Evolutionary conservation across 805 yeast species (phyloP), one percentile per base, ranked within the genome.

Genomic region (Komagataella mondaviorum): DNA sequence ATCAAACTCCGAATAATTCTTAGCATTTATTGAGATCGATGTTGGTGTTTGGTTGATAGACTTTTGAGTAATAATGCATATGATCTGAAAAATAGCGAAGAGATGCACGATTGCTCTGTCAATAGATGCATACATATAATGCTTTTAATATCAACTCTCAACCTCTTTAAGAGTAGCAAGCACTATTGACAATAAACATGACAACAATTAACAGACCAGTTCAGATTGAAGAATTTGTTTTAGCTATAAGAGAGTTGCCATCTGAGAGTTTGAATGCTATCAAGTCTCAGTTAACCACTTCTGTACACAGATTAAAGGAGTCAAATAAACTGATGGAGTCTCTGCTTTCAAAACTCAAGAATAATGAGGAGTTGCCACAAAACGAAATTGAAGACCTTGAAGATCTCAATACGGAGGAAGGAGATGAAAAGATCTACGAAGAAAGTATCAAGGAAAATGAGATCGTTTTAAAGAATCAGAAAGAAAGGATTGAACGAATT

Each of bases 401-500:
- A 18, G 66, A 64, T 8, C 70, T 69, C 30, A 81, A 77, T 56
- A 59, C 63, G 8, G 63, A 65, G 16, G 67, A 65, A 4, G 69
- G 69, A 10, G 88, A 83, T 58, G 59, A 68, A n/a, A 61, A 65
- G 14, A 59, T 84, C 14, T 83, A 76, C 63, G 60, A 57, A 5
- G 83, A 78, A n/a, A 72, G 82, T 7, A 70, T 81, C 16, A 57
- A 60, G 6, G 90, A 83, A 55, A 84, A 84, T 60, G 63, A 68
- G 10, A 59, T 61, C 2, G 85, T 82, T n/a, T 65, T 82, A 20
- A 57, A 61, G 2, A 81, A 76, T 58, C 83, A 81, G 59, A 53
- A 60, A 8, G 67, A 69, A 44, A 65, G 84, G 53, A 59, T 80
- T 3, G 66, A 63, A 2, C 70, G 71, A 0, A 59, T 82, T 17